Base-by-base conservation (phyloP, 495 filamentous ascomycete species). In the Entonaema liquescens region DNA sequence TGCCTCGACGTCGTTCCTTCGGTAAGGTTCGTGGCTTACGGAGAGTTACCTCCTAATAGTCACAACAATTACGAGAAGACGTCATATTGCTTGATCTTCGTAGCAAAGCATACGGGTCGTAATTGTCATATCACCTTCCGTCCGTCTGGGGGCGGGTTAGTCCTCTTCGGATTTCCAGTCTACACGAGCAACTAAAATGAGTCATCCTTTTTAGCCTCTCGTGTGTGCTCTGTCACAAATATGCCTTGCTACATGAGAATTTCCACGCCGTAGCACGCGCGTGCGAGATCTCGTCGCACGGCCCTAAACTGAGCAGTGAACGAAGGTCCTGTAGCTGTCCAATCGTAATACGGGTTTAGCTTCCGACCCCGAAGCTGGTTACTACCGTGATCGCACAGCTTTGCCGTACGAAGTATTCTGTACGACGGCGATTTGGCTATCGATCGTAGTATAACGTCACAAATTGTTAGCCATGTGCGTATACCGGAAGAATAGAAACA, bases 201-300 rank as follows among this genome's bases (percentile, higher is more conserved):
- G 7, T 21, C 21, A 47, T 23, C 42, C 42, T 47, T 47, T 23
- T 52, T 52, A 52, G 49, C 12, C 49, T 28, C 47, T 52, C 13
- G 1, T 53, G 12, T 53, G 53, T 35, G 17, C 29, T 57, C 2
- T n/a, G 28, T 53, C 29, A 29, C 26, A 53, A 15, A 25, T 62
- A 44, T 28, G 56, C 21, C 13, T 31, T 31, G 59, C 17, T 52
- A 52, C 59, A 29, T 21, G 9, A 28, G 23, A 12, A 21, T 33
- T 56, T 35, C 50, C 26, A 54, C 35, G 50, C 31, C 29, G 56
- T 61, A 33, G 53, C 28, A 65, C 67, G 42, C 5, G 9, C 58
- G 61, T 50, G 52, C 57, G 54, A 65, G 68, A 70, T 70, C 68
- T 52, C 47, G 62, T 65, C 40, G 54, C 62, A 62, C 68, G 3